phyloP scores from a whole-genome alignment of 2,329 filamentous ascomycete species.

The Cercospora brassicicola region DNA sequence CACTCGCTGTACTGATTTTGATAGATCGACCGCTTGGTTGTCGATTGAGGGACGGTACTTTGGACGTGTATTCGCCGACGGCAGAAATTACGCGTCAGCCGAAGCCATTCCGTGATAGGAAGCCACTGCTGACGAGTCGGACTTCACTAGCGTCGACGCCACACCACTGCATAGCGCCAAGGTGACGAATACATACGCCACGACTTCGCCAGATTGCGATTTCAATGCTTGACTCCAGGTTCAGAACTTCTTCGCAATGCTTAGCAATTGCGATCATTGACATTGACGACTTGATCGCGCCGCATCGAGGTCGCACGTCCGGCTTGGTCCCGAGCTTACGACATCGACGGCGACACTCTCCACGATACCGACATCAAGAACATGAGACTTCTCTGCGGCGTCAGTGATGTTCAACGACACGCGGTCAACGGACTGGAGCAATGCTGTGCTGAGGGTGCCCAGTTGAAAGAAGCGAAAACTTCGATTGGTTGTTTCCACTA shows the following conservation, averaged over 20 bases:
- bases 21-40: neutral
- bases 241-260: neutral
- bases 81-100: neutral
- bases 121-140: constrained; percentile 10
- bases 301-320: neutral
- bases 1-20: neutral
- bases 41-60: neutral
- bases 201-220: neutral
- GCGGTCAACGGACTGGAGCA: neutral
- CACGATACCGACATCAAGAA: neutral
- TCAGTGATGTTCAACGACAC: neutral
- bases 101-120: neutral
- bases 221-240: neutral
- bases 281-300: no score
- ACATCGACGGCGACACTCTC: neutral
- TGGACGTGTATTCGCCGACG: neutral
- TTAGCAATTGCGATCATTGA: neutral
- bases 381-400: neutral
- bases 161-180: neutral
- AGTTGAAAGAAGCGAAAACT: neutral
- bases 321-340: neutral
- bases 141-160: neutral
- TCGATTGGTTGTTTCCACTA: neutral
- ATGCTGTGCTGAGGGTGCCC: neutral
- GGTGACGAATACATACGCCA: neutral